Percentiles rank a stretch among this genome's conserved stretches.
phyloP scores from a whole-genome alignment of 1,139 yeast genomes.

The Candida buenavistaensis region DNA sequence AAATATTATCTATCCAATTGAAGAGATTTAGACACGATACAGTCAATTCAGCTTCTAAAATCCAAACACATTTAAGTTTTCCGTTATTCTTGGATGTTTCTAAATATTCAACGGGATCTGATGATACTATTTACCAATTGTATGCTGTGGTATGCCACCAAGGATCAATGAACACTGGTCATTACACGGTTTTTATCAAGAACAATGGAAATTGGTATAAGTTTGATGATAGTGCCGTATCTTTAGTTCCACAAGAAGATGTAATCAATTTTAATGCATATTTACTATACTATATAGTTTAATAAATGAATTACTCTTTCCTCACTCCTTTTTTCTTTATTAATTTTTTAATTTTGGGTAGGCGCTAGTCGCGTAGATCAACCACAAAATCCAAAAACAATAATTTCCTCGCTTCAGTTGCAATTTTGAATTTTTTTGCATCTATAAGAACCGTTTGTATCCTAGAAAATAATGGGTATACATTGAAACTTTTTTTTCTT shows the following conservation, averaged over 20 bases:
- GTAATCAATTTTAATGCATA: constrained; percentile 76
- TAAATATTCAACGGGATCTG: constrained; percentile 59
- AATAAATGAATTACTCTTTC: not conserved
- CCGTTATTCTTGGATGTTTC: constrained; percentile 74
- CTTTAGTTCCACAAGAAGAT: constrained; percentile 60
- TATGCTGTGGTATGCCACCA: constrained; percentile 86
- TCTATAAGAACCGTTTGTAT: too few species aligned
- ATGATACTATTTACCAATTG: constrained; percentile 63
- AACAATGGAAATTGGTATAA: constrained; percentile 80
- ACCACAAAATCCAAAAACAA: too few species aligned
- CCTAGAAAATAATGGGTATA: too few species aligned
- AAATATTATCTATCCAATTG: constrained; percentile 78
- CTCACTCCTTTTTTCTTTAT: too few species aligned
- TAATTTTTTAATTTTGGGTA: too few species aligned
- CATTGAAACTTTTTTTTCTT: too few species aligned
- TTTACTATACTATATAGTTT: constrained; percentile 64
- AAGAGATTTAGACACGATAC: constrained; percentile 82
- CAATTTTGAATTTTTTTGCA: too few species aligned
- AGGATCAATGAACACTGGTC: constrained; percentile 94
- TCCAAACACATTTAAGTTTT: constrained; percentile 71
- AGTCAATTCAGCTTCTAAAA: constrained; percentile 57
- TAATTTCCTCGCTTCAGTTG: too few species aligned
- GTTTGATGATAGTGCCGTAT: constrained; percentile 88
- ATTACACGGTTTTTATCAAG: constrained; percentile 80
- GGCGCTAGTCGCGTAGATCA: too few species aligned